Percentiles rank a stretch among this genome's conserved stretches.
These are phyloP conservation scores for Lactarius akahatsu DNA, from an alignment of 768 basidiomycete species.

Conservation along the genomic window DNA sequence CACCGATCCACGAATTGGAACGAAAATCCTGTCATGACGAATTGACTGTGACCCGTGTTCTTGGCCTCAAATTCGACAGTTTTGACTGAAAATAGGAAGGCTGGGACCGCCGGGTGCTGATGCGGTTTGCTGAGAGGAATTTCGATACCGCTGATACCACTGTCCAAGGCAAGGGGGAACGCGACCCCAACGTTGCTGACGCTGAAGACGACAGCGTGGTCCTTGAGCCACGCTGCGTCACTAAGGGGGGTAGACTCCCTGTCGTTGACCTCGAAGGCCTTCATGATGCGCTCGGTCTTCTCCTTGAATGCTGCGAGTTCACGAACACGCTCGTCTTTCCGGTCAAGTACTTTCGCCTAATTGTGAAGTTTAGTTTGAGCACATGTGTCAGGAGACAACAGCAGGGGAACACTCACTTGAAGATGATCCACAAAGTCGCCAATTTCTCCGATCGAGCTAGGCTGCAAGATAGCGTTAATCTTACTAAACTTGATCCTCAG, in stretches of 20 bases:
- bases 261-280: constrained; percentile 68
- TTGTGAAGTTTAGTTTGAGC: constrained; percentile 29
- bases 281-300: constrained; percentile 70
- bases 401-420: constrained; percentile 49
- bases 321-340: constrained; percentile 69
- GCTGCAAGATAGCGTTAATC: constrained; percentile 92
- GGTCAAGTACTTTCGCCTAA: constrained; percentile 70
- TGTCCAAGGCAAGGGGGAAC: constrained; percentile 73
- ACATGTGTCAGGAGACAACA: constrained; percentile 11
- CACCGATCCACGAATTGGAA: constrained; percentile 85
- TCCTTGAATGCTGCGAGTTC: constrained; percentile 84
- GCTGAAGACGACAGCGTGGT: constrained; percentile 52
- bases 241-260: constrained; percentile 39
- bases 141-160: constrained; percentile 56
- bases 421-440: constrained; percentile 86
- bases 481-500: constrained; percentile 63
- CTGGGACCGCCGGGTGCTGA: constrained; percentile 55
- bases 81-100: constrained; percentile 83
- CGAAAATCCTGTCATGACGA: constrained; percentile 66
- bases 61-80: constrained; percentile 70
- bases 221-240: constrained; percentile 53
- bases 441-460: constrained; percentile 87
- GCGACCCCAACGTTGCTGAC: constrained; percentile 81
- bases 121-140: constrained; percentile 43
- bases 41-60: constrained; percentile 76